Evolutionary conservation across 257 asterid species (phyloP).

Genomic region (Anisodus acutangulus): DNA sequence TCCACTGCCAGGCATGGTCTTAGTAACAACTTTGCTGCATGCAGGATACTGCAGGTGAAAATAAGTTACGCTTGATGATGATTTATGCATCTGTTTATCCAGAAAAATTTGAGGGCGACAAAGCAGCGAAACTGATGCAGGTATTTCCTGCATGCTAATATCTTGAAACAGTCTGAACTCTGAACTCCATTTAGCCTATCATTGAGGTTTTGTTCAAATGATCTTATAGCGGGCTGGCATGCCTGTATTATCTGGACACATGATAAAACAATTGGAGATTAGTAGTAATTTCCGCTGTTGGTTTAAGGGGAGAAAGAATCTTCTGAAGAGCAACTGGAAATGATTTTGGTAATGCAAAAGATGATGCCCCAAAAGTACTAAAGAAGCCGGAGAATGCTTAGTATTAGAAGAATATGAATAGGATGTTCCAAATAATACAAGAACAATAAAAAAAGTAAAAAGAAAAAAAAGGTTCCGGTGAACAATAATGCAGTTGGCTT

Average conservation of each 20-base stretch:
- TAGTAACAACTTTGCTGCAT: constrained; percentile 31
- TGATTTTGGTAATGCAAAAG: constrained; percentile 13
- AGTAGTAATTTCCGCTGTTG: not conserved
- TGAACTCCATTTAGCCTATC: not conserved
- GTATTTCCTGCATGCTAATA: constrained; percentile 45
- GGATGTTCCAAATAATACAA: constrained; percentile 7
- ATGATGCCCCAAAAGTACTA: constrained; percentile 6
- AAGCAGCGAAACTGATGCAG: constrained; percentile 94
- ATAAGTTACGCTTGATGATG: constrained; percentile 85
- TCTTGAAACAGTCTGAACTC: not conserved
- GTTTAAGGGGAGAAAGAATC: constrained; percentile 15
- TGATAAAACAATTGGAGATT: constrained; percentile 9
- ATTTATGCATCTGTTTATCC: constrained; percentile 86
- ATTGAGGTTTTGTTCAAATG: not conserved
- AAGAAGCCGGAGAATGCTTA: not conserved
- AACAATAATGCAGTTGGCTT: constrained; percentile 26
- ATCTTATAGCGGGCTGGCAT: not conserved
- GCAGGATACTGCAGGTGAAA: constrained; percentile 68
- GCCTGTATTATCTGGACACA: not conserved
- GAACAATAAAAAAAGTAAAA: not conserved
- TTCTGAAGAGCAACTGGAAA: constrained; percentile 7
- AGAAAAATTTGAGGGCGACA: constrained; percentile 94
- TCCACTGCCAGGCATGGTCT: constrained; percentile 6
- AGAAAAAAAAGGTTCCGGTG: not conserved
- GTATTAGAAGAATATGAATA: constrained; percentile 3